Percentiles rank a stretch among this genome's conserved stretches.
These are phyloP conservation scores for Penicillium sp. DNA, from an alignment of 2,329 filamentous ascomycete species.

Conservation along the genomic window DNA sequence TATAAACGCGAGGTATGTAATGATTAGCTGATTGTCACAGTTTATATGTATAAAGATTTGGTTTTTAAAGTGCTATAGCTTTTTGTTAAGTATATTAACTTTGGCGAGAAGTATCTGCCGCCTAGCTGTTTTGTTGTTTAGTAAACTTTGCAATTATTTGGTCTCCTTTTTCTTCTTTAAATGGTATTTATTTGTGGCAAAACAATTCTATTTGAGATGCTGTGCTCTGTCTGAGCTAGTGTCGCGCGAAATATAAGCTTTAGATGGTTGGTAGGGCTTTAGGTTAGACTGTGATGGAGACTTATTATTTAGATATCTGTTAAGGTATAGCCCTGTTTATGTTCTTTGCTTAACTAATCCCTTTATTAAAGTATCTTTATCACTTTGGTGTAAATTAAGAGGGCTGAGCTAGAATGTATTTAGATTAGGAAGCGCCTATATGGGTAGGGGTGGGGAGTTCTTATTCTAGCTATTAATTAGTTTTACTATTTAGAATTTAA, in stretches of 20 bases:
- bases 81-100: background rate
- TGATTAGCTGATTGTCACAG: constrained; percentile 3
- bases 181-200: constrained; percentile 7
- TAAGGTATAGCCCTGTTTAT: background rate
- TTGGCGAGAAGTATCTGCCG: background rate
- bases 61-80: constrained; percentile 5
- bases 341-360: background rate
- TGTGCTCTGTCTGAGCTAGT: background rate
- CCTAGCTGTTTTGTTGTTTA: constrained; percentile 2
- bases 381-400: background rate
- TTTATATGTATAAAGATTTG: constrained; percentile 1
- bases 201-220: constrained; percentile 3
- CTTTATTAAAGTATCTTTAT: background rate
- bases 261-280: background rate
- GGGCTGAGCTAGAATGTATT: background rate
- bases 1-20: background rate
- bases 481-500: background rate
- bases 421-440: background rate
- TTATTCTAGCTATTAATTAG: background rate
- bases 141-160: background rate
- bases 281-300: background rate
- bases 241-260: background rate
- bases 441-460: background rate
- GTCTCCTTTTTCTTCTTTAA: constrained; percentile 1
- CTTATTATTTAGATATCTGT: background rate